phyloP scores from a whole-genome alignment of 768 basidiomycete species.

The Panellus pusillus region DNA sequence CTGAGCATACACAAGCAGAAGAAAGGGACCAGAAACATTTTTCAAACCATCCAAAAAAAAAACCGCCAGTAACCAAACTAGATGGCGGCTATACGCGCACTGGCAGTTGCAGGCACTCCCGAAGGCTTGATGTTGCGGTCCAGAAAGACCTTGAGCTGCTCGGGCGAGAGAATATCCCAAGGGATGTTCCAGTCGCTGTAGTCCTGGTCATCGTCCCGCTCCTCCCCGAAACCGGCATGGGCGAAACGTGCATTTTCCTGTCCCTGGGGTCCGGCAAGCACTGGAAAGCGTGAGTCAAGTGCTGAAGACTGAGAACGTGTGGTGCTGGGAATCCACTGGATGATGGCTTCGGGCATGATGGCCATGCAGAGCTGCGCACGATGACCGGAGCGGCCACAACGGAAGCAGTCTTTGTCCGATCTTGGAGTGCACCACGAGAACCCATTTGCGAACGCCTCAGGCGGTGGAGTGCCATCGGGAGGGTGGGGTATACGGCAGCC shows the following conservation, averaged over 20 bases:
- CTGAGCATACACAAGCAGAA: not conserved
- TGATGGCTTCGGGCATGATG: not conserved
- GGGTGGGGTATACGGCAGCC: not conserved
- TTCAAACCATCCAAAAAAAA: not conserved
- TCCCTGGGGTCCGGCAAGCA: not conserved
- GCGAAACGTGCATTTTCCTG: not conserved
- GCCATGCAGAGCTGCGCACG: constrained; percentile 3
- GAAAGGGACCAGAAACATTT: not conserved
- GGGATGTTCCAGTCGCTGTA: not conserved
- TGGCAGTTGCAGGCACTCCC: too few relatives aligned
- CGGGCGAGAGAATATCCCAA: not conserved
- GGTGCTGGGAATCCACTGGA: not conserved
- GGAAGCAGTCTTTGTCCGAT: not conserved
- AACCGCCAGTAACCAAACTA: too few relatives aligned
- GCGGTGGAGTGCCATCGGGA: not conserved
- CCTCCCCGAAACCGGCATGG: not conserved
- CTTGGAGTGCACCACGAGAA: not conserved
- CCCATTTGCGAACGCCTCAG: not conserved
- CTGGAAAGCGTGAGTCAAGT: not conserved
- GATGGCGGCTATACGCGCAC: too few relatives aligned
- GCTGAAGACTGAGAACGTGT: not conserved
- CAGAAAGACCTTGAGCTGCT: not conserved
- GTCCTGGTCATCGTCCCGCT: not conserved
- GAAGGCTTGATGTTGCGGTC: not conserved
- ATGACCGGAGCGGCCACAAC: not conserved